A percentile compares a stretch with the other conserved stretches of the same genome.
Conservation (phyloP, 1,139 yeast species). For the Yamadazyma blattariae region DNA sequence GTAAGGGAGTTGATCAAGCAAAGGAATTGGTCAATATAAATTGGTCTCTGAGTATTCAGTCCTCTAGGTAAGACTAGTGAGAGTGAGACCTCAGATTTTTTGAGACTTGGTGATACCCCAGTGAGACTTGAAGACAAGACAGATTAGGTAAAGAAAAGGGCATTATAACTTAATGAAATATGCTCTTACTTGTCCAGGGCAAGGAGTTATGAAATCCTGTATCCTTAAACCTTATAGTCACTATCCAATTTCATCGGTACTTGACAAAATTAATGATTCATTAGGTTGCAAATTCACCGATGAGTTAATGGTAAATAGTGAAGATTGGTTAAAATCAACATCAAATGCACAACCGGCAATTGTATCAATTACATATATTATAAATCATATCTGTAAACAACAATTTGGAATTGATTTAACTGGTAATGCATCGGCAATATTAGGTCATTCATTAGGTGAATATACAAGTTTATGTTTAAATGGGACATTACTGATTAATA, state of each 20-base stretch:
- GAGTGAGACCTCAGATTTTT: too few relatives aligned
- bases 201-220: constrained; percentile 32
- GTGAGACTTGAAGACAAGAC: too few relatives aligned
- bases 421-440: constrained; percentile 20
- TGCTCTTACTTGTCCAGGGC: constrained; percentile 45
- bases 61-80: too few relatives aligned
- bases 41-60: too few relatives aligned
- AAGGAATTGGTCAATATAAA: too few relatives aligned
- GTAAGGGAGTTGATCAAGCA: too few relatives aligned
- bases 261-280: constrained; percentile 57
- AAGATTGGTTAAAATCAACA: constrained; percentile 32
- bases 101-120: too few relatives aligned
- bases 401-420: constrained; percentile 23
- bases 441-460: constrained; percentile 66
- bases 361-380: constrained; percentile 43
- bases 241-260: constrained; percentile 16
- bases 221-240: constrained; percentile 23
- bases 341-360: constrained; percentile 64
- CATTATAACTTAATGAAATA: constrained; percentile 7
- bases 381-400: constrained; percentile 27
- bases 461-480: constrained; percentile 47
- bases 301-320: constrained; percentile 16
- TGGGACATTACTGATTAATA: constrained; percentile 34
- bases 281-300: constrained; percentile 50
- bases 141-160: too few relatives aligned